Evolutionary conservation across 495 filamentous ascomycete genomes (phyloP).

Genomic region (Aspergillus hancockii): DNA sequence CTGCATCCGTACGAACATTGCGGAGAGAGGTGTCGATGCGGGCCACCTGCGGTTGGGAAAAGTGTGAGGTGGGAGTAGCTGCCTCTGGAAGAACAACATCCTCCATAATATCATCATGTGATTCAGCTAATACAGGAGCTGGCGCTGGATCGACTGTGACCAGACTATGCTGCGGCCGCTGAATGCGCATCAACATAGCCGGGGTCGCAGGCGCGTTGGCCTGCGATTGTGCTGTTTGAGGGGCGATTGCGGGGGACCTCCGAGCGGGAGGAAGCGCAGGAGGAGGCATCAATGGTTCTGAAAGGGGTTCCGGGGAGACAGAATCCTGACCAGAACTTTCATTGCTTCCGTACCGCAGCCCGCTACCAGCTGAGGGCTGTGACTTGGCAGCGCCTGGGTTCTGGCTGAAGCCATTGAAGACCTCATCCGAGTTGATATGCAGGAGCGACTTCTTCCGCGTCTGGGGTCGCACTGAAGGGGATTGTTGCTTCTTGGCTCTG

Average conservation of each 20-base stretch:
- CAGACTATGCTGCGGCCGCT: conserved; percentile 38
- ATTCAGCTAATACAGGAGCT: conserved; percentile 29
- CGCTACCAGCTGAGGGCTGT: conserved; percentile 36
- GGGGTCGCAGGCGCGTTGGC: conserved; percentile 69
- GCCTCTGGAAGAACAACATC: conserved; percentile 67
- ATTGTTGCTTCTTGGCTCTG: conserved; percentile 67
- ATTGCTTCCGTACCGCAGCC: conserved; percentile 46
- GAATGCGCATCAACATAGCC: conserved; percentile 79
- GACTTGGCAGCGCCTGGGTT: conserved; percentile 32
- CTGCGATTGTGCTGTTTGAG: conserved; percentile 33
- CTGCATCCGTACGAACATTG: conserved; percentile 26
- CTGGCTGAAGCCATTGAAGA: conserved; percentile 36
- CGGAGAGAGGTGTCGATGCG: conserved; percentile 45
- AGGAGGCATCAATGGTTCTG: conserved; percentile 71
- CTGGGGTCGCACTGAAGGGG: conserved; percentile 81
- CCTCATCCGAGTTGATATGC: conserved; percentile 56
- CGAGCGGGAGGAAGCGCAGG: conserved; percentile 57
- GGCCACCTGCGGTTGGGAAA: conserved; percentile 37
- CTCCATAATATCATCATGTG: conserved; percentile 63
- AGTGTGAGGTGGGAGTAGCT: conserved; percentile 36
- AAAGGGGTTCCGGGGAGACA: conserved; percentile 69
- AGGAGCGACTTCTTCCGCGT: conserved; percentile 59
- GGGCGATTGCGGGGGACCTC: conserved; percentile 55
- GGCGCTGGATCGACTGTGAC: conserved; percentile 29
- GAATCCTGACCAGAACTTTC: conserved; percentile 68